A percentile compares a stretch with the other conserved stretches of the same genome.
These are phyloP conservation scores for Corylus heterophylla DNA, from an alignment of 306 rosid genomes.

Conservation along the genomic window DNA sequence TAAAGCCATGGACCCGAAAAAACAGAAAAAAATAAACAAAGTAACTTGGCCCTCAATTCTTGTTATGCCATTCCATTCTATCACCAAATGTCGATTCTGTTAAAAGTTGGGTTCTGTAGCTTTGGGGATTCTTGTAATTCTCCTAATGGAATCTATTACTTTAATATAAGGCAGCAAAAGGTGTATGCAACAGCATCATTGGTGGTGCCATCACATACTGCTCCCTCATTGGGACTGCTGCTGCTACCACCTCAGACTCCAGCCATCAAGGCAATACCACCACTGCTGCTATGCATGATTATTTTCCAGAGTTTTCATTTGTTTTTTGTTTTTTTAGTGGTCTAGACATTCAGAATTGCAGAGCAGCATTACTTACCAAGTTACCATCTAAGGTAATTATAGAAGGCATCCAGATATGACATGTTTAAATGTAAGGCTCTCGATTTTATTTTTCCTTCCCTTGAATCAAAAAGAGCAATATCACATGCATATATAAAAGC, in stretches of 20 bases:
- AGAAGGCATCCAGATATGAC: neutral
- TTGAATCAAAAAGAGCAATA: slow-evolving; percentile 18
- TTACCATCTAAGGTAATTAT: neutral
- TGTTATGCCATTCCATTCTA: neutral
- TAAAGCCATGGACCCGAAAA: neutral
- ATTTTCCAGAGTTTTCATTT: neutral
- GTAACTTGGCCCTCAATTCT: neutral
- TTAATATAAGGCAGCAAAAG: neutral
- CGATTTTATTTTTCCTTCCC: slow-evolving; percentile 18
- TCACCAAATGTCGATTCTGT: neutral
- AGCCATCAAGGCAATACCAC: neutral
- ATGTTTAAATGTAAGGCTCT: neutral
- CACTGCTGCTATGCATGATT: neutral
- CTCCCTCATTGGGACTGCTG: neutral
- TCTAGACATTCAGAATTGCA: neutral
- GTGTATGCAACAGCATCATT: neutral
- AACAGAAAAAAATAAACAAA: too few relatives aligned
- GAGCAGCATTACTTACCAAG: neutral
- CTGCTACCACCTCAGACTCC: neutral
- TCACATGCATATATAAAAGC: slow-evolving; percentile 7
- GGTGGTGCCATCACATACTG: slow-evolving; percentile 4
- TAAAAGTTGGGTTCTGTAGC: neutral
- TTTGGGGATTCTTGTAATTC: neutral
- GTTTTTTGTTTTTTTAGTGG: neutral
- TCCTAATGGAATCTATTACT: neutral